These are phyloP conservation scores for Trypanosomatidae sp. DNA, from an alignment of 208 protist genomes.

Conservation along the genomic window DNA sequence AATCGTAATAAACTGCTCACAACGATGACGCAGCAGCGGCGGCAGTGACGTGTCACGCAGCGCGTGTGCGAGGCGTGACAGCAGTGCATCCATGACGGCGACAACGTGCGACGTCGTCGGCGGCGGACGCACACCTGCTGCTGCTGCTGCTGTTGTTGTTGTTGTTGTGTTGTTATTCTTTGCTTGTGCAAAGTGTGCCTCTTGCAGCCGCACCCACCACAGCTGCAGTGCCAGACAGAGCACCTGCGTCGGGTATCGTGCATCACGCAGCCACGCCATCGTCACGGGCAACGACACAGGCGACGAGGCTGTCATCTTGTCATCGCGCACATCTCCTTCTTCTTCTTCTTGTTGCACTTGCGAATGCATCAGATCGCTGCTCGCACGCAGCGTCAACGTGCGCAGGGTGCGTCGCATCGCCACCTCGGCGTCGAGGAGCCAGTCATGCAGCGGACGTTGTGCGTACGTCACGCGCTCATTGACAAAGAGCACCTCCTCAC, in stretches of 20 bases:
- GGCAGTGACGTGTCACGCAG: slow-evolving; percentile 10
- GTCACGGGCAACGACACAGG: too few species aligned
- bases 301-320: slow-evolving; percentile 8
- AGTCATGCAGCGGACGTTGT: slow-evolving; percentile 87
- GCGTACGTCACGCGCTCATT: slow-evolving; percentile 8
- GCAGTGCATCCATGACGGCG: slow-evolving; percentile 65
- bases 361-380: slow-evolving; percentile 2
- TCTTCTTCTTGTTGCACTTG: slow-evolving; percentile 3
- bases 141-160: slow-evolving; percentile 1
- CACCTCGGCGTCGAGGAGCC: slow-evolving; percentile 84
- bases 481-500: slow-evolving; percentile 83
- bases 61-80: slow-evolving; percentile 74
- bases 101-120: slow-evolving; percentile 1
- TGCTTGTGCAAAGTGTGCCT: slow-evolving; percentile 21
- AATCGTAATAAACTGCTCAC: slow-evolving; percentile 97
- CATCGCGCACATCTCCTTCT: slow-evolving; percentile 6
- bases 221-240: slow-evolving; percentile 88
- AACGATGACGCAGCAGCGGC: slow-evolving; percentile 63
- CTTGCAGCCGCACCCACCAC: slow-evolving; percentile 84
- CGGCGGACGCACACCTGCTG: not conserved
- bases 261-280: slow-evolving; percentile 85
- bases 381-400: slow-evolving; percentile 27
- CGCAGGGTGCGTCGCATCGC: slow-evolving; percentile 87
- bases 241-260: slow-evolving; percentile 85
- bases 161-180: slow-evolving; percentile 1